Conservation (phyloP, 768 basidiomycete species). For the Leccinum barrowsii region DNA sequence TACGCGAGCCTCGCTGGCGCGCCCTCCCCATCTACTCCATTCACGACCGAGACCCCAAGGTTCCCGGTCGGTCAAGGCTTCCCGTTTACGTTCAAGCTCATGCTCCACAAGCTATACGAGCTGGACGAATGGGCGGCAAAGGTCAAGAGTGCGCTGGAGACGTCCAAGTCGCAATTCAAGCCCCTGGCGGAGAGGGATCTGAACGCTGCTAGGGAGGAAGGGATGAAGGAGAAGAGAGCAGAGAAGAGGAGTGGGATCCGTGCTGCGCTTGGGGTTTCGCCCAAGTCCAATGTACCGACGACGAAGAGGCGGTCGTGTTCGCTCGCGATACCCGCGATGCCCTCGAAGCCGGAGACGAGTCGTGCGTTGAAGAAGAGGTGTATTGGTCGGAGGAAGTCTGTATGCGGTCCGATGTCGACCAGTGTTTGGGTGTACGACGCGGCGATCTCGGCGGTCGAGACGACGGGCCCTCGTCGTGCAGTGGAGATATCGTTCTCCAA, state of each 20-base stretch:
- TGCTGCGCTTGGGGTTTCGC: slow-evolving; percentile 22
- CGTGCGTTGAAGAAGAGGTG: slow-evolving; percentile 55
- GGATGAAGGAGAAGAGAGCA: slow-evolving; percentile 15
- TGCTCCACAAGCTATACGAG: slow-evolving; percentile 64
- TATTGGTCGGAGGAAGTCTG: slow-evolving; percentile 47
- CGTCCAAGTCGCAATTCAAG: slow-evolving; percentile 54
- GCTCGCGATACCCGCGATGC: background rate
- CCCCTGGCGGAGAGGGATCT: slow-evolving; percentile 42
- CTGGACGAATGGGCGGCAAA: slow-evolving; percentile 56
- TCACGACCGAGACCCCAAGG: slow-evolving; percentile 26
- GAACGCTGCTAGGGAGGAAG: slow-evolving; percentile 8
- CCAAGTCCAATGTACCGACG: slow-evolving; percentile 9
- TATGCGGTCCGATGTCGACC: slow-evolving; percentile 32
- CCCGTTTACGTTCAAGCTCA: slow-evolving; percentile 63
- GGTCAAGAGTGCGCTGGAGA: slow-evolving; percentile 50
- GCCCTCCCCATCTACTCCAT: slow-evolving; percentile 4
- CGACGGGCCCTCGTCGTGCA: slow-evolving; percentile 12
- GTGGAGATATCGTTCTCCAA: slow-evolving; percentile 22
- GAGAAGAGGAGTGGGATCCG: slow-evolving; percentile 23
- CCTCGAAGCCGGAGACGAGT: slow-evolving; percentile 10
- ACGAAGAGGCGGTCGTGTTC: background rate
- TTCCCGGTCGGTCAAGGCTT: slow-evolving; percentile 44
- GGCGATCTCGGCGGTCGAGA: slow-evolving; percentile 43
- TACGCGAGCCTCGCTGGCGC: slow-evolving; percentile 24
- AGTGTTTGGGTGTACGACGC: slow-evolving; percentile 49